Evolutionary conservation across 2,329 filamentous ascomycete genomes (phyloP), one percentile per base, ranked within the genome.

Genomic region (Nigrospora osmanthi): DNA sequence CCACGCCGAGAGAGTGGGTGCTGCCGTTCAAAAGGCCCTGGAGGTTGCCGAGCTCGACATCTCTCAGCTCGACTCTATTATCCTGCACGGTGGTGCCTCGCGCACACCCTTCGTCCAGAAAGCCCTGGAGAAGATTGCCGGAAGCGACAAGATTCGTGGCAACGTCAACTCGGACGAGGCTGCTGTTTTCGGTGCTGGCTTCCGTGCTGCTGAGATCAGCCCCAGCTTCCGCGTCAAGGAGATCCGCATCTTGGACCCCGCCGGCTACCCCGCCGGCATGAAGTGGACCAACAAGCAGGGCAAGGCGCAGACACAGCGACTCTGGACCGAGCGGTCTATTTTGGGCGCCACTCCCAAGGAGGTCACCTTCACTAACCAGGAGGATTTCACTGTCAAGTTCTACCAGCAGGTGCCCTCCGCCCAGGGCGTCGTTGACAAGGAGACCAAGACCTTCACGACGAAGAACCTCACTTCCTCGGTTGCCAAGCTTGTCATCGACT

Each of bases 91-190:
- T 54, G 93, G 93, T 54, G 85, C 84, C 38, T 84, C 89, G 38
- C 82, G 93, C 49, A 97, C 91, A 10, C 93, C 93, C 0, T 96
- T 97, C 57, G 88, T 98, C 11, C 91, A 97, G 64, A 91, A 84
- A 66, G 78, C 85, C 56, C 80, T 98, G 14, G 89, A 96, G 67
- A 79, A 81, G 49, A 66, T 87, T 37, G 78, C 83, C 42, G 86
- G 87, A 34, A 67, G 81, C 9, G 81, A 85, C 42, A 96, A 95
- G 72, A 75, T 98, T 48, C 85, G 89, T 52, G 86, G 84, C 59
- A 98, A 94, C 57, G 93, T 98, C 60, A 98, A 98, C 69, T 87
- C 91, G 11, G 93, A 98, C 58, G 93, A 98, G 68, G 86, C 93
- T 19, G 93, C 93, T 42, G 93, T 95, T 11, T 95, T 97, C 64